Base-by-base conservation (phyloP, 371 early-diverging fungal species). In the Vittaforma corneae region DNA sequence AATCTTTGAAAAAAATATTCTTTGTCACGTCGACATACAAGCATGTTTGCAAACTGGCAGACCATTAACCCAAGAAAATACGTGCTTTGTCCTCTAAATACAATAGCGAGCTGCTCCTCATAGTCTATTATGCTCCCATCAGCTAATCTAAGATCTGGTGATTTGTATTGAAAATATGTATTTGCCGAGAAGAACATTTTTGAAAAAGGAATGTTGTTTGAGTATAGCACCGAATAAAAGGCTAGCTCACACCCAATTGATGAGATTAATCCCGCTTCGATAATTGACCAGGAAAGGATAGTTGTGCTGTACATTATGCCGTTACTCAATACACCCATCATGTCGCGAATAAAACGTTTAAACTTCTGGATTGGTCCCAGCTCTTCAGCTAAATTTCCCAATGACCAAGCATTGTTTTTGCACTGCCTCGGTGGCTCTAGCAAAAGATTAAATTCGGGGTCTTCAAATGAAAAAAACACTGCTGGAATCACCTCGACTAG, bases 391-490 rank as follows among this genome's bases (percentile, higher is more conserved):
- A 26, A 20, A 18, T 55, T 5, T 24, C 18, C 11, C 55, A 56
- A 20, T 5, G 44, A 32, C 50, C 40, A 38, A 57, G 33, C 29
- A 28, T 22, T 90, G 89, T 67, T n/a, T n/a, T n/a, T n/a, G n/a
- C n/a, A n/a, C n/a, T n/a, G 87, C 57, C 92, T 86, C 42, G 93
- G 93, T 38, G 82, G 82, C 52, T 88, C 75, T 68, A 81, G 84
- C 91, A 93, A 91, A 63, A 92, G 75, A 32, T 86, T 85, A 30
- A 83, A 76, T 81, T 93, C 93, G 14, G 92, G 84, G 6, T 79
- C 78, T 78, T 93, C 93, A 84, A 84, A 93, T n/a, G 93, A 92
- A 79, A 84, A 91, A 3, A 87, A 81, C 33, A 92, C 79, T 4
- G 91, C 88, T 20, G 84, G 79, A 66, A 87, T 81, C 65, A 93